Evolutionary conservation across 345 rosid genomes (phyloP), one percentile per base, ranked within the genome.

Genomic region (Salix dunnii): DNA sequence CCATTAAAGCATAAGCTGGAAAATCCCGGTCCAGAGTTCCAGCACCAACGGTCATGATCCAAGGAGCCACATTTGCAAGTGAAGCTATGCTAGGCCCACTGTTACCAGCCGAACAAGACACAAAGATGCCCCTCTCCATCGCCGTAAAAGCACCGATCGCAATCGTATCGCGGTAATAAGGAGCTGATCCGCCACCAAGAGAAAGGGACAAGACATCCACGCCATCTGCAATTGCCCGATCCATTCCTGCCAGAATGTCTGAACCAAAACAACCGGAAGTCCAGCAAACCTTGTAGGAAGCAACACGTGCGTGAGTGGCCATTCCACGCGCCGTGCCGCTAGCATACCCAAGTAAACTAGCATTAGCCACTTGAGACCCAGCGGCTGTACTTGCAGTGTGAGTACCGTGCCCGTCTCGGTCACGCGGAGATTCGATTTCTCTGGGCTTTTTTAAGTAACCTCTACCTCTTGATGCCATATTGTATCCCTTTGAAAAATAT

Each of bases 41-140:
- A 7, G 98, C 97, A 0, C 98, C 98, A 20, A 94, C 98, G 8
- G 97, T 94, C 92, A 91, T 83, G 23, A 92, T 89, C 98, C 98
- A 94, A 0, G 98, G 98, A 6, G 98, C 97, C 65, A 88, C 96
- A 70, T 93, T 94, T 1, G 97, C 90, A 28, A 94, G 81, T 0
- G 94, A 80, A 30, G 87, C 87, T 63, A 79, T 71, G 0, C 75
- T 36, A 0, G 98, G 98, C 42, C 98, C 98, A 33, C 90, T 83
- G 67, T 94, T 94, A 0, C 98, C 98, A 16, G 97, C 97, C 0
- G 97, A 90, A 36, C 94, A 90, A 17, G 94, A 87, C 46, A 94
- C 97, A 67, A 93, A 79, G 36, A 94, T 88, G 38, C 98, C 98
- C 82, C 78, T 90, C 87, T 92, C 92, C 87, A 87, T 80, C 9